Evolutionary conservation across 2,329 filamentous ascomycete genomes (phyloP).

Genomic region (Sporothrix variecibatus): DNA sequence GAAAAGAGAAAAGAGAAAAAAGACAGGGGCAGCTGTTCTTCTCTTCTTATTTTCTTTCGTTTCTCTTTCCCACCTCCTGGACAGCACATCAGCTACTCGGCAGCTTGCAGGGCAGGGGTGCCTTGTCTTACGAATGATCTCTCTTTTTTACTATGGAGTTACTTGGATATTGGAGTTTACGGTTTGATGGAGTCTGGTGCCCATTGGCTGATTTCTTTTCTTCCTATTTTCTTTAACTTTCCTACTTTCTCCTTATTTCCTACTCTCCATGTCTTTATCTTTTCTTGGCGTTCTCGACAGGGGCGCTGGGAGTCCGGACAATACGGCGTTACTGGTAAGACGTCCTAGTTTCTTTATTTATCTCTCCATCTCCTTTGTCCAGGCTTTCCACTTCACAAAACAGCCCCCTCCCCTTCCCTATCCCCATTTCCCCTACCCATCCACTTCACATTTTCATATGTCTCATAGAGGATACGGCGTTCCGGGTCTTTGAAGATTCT

Average conservation of each 20-base stretch:
- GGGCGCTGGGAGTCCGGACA: neutral
- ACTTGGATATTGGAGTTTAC: neutral
- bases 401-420: neutral
- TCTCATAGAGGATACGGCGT: neutral
- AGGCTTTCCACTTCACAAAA: neutral
- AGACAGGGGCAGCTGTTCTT: constrained; percentile 10
- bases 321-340: neutral
- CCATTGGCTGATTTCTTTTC: neutral
- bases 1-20: neutral
- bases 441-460: neutral
- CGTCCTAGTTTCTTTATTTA: neutral
- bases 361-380: neutral
- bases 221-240: neutral
- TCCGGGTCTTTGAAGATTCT: neutral
- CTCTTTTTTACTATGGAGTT: neutral
- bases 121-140: neutral
- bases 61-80: neutral
- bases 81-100: constrained; percentile 11
- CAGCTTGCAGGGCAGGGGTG: neutral
- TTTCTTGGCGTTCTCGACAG: neutral
- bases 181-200: neutral
- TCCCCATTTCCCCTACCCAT: neutral
- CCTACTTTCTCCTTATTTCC: neutral
- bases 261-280: neutral
- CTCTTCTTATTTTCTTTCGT: neutral